These are phyloP conservation scores for Dactylorhiza incarnata DNA, from an alignment of 106 monocot genomes.

Conservation along the genomic window DNA sequence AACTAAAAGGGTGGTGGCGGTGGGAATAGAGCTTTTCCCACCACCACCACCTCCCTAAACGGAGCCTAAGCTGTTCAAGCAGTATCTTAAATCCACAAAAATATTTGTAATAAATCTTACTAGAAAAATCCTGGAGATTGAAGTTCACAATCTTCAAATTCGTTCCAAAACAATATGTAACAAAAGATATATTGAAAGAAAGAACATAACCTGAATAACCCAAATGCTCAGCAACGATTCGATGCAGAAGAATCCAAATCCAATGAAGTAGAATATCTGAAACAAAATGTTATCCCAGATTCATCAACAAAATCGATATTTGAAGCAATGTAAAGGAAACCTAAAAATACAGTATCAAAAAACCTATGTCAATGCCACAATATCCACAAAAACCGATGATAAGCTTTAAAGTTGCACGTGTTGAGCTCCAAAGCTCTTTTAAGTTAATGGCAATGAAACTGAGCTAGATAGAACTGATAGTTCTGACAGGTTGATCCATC, in stretches of 20 bases:
- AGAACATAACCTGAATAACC: constrained; percentile 34
- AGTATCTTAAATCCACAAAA: no score
- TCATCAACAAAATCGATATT: neutral
- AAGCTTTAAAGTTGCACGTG: neutral
- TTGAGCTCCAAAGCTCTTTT: neutral
- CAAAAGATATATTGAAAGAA: neutral
- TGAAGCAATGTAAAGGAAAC: neutral
- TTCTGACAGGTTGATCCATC: neutral
- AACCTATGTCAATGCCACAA: neutral
- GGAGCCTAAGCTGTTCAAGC: no score
- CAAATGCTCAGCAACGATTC: constrained; percentile 49
- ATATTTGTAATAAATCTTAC: neutral
- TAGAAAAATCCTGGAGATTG: neutral
- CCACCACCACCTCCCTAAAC: no score
- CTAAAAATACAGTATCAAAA: neutral
- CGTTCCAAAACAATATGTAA: neutral
- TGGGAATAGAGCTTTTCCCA: no score
- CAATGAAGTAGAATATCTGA: constrained; percentile 46
- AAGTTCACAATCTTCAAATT: neutral
- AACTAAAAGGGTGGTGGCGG: neutral
- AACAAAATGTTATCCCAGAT: neutral
- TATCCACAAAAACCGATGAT: neutral
- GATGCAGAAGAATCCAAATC: constrained; percentile 43
- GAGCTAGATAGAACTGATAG: neutral
- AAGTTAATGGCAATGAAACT: neutral